Evolutionary conservation across 1,139 yeast genomes (phyloP).

Genomic region (Kurtzmaniella quercitrusa): DNA sequence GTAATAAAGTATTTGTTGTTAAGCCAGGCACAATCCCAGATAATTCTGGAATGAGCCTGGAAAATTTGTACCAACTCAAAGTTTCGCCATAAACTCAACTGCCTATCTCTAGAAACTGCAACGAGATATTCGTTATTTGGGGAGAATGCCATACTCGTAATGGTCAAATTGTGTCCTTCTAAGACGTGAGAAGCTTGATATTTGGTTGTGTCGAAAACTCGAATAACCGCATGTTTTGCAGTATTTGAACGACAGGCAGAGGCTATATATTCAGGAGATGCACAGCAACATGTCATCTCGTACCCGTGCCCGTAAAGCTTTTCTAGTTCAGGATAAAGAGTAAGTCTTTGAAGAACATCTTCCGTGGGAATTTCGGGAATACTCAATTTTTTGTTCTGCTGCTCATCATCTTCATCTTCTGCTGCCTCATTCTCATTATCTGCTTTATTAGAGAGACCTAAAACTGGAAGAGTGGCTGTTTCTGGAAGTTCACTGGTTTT

Average conservation of each 20-base stretch:
- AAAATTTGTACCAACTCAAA: constrained; percentile 46
- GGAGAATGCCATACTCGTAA: constrained; percentile 78
- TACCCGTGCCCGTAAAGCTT: constrained; percentile 97
- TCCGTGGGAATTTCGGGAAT: constrained; percentile 63
- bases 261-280: constrained; percentile 68
- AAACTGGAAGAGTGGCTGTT: constrained; percentile 86
- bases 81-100: constrained; percentile 68
- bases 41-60: constrained; percentile 85
- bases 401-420: constrained; percentile 33
- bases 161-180: constrained; percentile 71
- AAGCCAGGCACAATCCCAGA: constrained; percentile 94
- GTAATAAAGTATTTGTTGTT: constrained; percentile 61
- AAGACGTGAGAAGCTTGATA: constrained; percentile 40
- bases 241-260: constrained; percentile 91
- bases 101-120: constrained; percentile 89
- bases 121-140: constrained; percentile 63
- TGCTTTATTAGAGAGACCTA: constrained; percentile 93
- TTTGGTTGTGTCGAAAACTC: constrained; percentile 61
- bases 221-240: constrained; percentile 77
- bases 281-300: constrained; percentile 79
- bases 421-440: constrained; percentile 45
- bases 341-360: constrained; percentile 84
- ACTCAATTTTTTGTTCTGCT: constrained; percentile 33
- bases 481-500: constrained; percentile 54
- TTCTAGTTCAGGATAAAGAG: constrained; percentile 93